Percentiles rank a stretch among this genome's conserved stretches.
Evolutionary conservation across 163 green algal genomes (phyloP).

Genomic region (Coccomyxa subellipsoidea): DNA sequence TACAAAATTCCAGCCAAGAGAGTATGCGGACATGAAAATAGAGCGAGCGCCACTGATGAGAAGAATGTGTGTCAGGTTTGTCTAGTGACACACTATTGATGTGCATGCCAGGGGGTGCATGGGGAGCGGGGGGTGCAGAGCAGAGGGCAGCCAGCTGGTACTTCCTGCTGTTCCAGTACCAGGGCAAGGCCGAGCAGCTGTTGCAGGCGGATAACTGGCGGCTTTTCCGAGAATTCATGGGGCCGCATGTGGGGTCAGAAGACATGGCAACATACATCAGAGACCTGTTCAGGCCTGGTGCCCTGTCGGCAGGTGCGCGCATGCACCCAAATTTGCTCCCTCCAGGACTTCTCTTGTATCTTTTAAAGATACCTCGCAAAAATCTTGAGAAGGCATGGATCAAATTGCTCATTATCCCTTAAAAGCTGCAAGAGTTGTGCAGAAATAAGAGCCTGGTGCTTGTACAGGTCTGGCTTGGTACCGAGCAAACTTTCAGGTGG

Average conservation of each 20-base stretch:
- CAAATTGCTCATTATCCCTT: no score
- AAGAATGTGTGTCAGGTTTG: neutral
- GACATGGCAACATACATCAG: neutral
- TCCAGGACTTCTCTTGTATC: no score
- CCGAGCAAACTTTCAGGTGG: constrained; percentile 15
- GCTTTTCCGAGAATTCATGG: neutral
- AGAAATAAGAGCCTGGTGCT: no score
- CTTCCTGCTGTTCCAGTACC: constrained; percentile 4
- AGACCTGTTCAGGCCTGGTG: constrained; percentile 1
- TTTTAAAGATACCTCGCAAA: no score
- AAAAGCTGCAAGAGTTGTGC: no score
- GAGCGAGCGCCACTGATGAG: no score
- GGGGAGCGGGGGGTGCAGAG: neutral
- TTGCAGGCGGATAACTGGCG: constrained; percentile 18
- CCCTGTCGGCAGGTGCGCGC: neutral
- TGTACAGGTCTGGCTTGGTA: constrained; percentile 10
- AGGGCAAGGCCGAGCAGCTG: constrained; percentile 1
- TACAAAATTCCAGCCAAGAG: no score
- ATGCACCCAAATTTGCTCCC: no score
- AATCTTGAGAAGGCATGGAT: no score
- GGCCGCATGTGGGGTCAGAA: neutral
- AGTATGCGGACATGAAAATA: no score
- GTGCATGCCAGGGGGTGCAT: neutral
- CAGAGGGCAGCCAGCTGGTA: constrained; percentile 21
- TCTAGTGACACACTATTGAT: neutral